Conservation (phyloP, 306 rosid species). For the Prinsepia uniflora region DNA sequence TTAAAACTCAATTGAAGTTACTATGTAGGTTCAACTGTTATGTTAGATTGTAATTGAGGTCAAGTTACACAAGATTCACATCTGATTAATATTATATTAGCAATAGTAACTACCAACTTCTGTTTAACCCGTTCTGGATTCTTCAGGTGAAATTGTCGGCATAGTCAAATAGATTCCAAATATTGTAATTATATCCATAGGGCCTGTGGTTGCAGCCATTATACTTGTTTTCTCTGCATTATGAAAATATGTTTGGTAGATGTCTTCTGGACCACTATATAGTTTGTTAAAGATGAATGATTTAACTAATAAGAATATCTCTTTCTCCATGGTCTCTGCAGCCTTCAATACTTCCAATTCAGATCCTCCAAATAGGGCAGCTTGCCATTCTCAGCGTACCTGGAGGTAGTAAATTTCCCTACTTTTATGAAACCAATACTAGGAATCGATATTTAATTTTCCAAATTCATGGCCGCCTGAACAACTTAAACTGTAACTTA, state of each 20-base stretch:
- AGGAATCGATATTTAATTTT: slow-evolving; percentile 10
- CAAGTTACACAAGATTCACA: not conserved
- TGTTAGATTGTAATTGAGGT: slow-evolving; percentile 3
- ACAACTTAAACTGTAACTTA: not conserved
- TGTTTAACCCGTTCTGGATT: not conserved
- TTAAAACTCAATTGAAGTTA: not conserved
- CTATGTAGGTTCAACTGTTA: not conserved
- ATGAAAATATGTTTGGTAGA: slow-evolving; percentile 10
- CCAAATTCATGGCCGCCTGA: not conserved
- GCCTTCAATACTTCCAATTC: slow-evolving; percentile 97
- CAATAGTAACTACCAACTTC: not conserved
- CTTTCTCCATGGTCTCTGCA: slow-evolving; percentile 34
- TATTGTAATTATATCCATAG: not conserved
- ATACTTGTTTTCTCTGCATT: slow-evolving; percentile 6
- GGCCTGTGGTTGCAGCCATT: slow-evolving; percentile 2
- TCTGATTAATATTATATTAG: not conserved
- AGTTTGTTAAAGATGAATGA: not conserved
- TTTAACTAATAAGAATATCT: slow-evolving; percentile 13
- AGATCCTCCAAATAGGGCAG: slow-evolving; percentile 79
- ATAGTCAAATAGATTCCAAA: not conserved
- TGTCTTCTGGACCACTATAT: slow-evolving; percentile 3
- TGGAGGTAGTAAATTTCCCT: slow-evolving; percentile 61
- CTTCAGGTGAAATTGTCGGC: not conserved
- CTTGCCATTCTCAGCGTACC: slow-evolving; percentile 75
- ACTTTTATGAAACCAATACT: slow-evolving; percentile 1